Evolutionary conservation across 2,329 filamentous ascomycete species (phyloP).

Genomic region (Trichoderma sp.): DNA sequence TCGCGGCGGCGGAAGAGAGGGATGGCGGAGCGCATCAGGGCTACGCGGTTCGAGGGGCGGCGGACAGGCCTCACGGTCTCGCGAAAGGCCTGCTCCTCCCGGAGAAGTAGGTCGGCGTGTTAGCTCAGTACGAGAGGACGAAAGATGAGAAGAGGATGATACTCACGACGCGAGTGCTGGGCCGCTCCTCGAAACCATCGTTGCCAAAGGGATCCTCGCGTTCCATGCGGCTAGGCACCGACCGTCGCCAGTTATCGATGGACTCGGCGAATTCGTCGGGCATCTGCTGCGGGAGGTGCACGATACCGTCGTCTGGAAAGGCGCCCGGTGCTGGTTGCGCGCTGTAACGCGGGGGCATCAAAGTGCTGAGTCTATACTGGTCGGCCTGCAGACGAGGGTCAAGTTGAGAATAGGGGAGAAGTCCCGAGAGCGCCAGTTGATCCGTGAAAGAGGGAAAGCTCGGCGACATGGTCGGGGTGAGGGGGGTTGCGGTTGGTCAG

Average conservation of each 20-base stretch:
- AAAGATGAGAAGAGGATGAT: not conserved
- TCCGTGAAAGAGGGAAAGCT: no score
- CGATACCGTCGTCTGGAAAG: no score
- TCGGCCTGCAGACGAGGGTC: no score
- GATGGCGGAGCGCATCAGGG: conserved; percentile 36
- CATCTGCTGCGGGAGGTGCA: not conserved
- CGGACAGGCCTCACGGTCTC: conserved; percentile 21
- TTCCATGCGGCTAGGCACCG: conserved; percentile 42
- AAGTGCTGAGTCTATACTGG: no score
- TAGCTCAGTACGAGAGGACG: not conserved
- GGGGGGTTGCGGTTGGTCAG: no score
- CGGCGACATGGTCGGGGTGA: no score
- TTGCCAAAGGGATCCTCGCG: conserved; percentile 43
- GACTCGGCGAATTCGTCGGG: conserved; percentile 28
- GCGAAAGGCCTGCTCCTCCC: conserved; percentile 18
- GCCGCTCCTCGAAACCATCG: conserved; percentile 40
- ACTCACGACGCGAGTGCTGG: conserved; percentile 39
- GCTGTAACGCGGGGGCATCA: no score
- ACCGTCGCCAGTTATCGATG: conserved; percentile 42
- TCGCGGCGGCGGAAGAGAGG: conserved; percentile 34
- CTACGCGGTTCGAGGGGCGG: conserved; percentile 37
- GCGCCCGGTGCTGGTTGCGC: no score
- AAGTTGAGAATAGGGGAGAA: no score
- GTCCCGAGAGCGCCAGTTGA: no score
- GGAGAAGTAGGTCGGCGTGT: not conserved